Percentiles rank a stretch among this genome's conserved stretches.
Conservation (phyloP, 352 stramenopile genomes). For the Peronospora belbahrii region DNA sequence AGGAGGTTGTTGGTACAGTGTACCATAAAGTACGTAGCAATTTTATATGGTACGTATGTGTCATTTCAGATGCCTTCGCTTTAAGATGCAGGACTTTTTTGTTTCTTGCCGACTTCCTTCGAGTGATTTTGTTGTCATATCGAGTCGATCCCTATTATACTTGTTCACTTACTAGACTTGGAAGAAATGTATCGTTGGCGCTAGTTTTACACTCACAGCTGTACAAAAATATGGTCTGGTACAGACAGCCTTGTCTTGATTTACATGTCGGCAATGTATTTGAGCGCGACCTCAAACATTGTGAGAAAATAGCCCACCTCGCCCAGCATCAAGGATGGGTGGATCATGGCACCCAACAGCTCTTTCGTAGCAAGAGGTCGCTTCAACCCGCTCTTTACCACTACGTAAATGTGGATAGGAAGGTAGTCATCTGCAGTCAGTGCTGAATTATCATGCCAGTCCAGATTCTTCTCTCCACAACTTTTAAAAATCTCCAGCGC, state of each 20-base stretch:
- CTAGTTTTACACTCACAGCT: conserved; percentile 10
- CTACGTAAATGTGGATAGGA: conserved; percentile 83
- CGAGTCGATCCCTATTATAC: conserved; percentile 28
- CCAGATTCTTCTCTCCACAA: conserved; percentile 69
- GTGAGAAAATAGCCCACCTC: conserved; percentile 84
- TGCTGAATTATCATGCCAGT: conserved; percentile 66
- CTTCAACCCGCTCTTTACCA: conserved; percentile 71
- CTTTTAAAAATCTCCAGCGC: conserved; percentile 76
- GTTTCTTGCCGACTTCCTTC: conserved; percentile 11
- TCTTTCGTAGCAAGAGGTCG: conserved; percentile 67
- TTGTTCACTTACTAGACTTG: conserved; percentile 29
- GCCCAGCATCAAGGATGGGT: conserved; percentile 74
- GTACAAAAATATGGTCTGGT: not conserved
- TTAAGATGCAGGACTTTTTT: conserved; percentile 14
- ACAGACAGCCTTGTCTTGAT: not conserved
- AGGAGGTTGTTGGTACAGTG: conserved; percentile 11
- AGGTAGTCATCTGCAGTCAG: conserved; percentile 80
- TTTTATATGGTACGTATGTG: conserved; percentile 8
- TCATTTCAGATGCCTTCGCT: conserved; percentile 16
- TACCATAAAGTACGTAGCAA: not conserved
- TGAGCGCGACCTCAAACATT: conserved; percentile 83
- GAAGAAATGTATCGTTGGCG: conserved; percentile 12
- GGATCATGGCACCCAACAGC: conserved; percentile 73
- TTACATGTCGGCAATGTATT: conserved; percentile 84
- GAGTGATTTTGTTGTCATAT: conserved; percentile 8